These are phyloP conservation scores for Lactarius pseudohatsudake DNA, from an alignment of 768 basidiomycete species.

Conservation along the genomic window DNA sequence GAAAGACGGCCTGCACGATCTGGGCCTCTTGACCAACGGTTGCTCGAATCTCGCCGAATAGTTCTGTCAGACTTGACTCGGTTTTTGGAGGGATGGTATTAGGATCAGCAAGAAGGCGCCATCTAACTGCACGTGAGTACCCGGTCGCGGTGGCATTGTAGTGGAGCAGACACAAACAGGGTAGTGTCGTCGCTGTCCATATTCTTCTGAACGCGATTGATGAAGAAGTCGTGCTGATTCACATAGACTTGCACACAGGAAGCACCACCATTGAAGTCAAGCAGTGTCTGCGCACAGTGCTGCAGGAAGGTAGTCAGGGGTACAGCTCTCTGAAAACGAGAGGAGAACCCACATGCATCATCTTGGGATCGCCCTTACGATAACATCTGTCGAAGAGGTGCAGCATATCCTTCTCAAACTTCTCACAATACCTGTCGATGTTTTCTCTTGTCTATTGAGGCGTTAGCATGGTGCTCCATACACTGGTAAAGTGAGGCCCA, in stretches of 20 bases:
- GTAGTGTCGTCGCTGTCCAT: conserved; percentile 54
- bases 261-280: conserved; percentile 96
- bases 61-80: conserved; percentile 74
- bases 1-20: conserved; percentile 98
- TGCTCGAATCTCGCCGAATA: conserved; percentile 83
- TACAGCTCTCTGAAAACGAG: not conserved
- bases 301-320: conserved; percentile 36
- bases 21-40: conserved; percentile 96
- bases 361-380: conserved; percentile 94
- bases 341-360: conserved; percentile 83
- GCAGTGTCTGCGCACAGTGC: conserved; percentile 96
- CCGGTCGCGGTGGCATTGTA: not conserved
- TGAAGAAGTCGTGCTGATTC: conserved; percentile 99
- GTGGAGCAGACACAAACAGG: conserved; percentile 42
- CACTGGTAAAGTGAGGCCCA: conserved; percentile 35
- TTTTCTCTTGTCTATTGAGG: conserved; percentile 77
- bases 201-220: conserved; percentile 79
- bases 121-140: conserved; percentile 47
- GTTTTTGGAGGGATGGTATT: conserved; percentile 70
- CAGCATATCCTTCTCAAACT: conserved; percentile 98
- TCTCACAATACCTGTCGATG: conserved; percentile 97
- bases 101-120: conserved; percentile 80
- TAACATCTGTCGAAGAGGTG: conserved; percentile 95
- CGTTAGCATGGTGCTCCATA: not conserved
- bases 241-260: conserved; percentile 99